phyloP scores from a whole-genome alignment of 108 stramenopile species.

The Stephanodiscus triporus region DNA sequence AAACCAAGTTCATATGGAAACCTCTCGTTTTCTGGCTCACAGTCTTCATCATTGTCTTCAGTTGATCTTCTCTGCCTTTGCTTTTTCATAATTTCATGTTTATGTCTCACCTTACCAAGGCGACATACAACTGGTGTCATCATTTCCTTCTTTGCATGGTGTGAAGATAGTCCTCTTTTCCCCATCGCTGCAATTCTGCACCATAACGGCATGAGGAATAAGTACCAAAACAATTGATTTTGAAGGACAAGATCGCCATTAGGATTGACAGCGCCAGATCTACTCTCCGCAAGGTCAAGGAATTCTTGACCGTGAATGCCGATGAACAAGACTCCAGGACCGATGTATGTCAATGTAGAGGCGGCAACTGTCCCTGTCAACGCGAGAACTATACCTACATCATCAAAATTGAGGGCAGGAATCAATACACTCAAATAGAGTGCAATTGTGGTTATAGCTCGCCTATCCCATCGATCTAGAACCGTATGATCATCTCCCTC shows the following conservation, averaged over 20 bases:
- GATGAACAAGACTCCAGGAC: conserved; percentile 74
- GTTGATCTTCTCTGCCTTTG: conserved; percentile 1
- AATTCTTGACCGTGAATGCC: conserved; percentile 80
- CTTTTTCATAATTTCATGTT: not conserved
- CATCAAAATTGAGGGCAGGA: conserved; percentile 64
- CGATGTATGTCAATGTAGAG: conserved; percentile 69
- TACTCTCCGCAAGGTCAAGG: conserved; percentile 55
- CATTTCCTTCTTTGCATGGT: conserved; percentile 57
- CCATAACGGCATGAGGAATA: conserved; percentile 79
- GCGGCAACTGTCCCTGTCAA: conserved; percentile 73
- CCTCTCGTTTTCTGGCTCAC: conserved; percentile 5
- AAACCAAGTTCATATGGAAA: conserved; percentile 7
- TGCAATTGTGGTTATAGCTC: conserved; percentile 63
- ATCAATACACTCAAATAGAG: conserved; percentile 65
- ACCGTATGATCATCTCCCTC: conserved; percentile 83
- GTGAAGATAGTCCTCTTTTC: conserved; percentile 38
- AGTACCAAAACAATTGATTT: conserved; percentile 57
- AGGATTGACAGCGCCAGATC: conserved; percentile 21
- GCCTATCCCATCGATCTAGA: conserved; percentile 76
- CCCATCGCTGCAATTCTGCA: conserved; percentile 61
- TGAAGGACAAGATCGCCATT: not conserved
- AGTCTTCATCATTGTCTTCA: not conserved
- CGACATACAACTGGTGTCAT: conserved; percentile 69
- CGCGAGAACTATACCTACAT: conserved; percentile 63
- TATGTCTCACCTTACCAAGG: conserved; percentile 63